Percentiles rank a stretch among this genome's conserved stretches.
Evolutionary conservation across 2,329 filamentous ascomycete genomes (phyloP).

Genomic region (Pseudopithomyces maydicus): DNA sequence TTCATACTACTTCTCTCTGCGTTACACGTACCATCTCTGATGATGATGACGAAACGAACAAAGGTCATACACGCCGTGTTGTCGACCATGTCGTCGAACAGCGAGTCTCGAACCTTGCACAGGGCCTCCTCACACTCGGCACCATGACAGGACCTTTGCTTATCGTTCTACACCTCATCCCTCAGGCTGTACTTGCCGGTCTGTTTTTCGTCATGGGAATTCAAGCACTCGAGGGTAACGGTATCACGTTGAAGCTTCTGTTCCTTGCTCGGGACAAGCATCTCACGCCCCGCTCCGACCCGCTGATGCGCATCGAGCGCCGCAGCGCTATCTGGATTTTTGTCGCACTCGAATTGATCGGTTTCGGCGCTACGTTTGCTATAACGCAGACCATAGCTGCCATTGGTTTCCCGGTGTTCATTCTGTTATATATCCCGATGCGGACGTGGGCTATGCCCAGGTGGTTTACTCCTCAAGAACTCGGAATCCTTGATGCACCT

Average conservation of each 20-base stretch:
- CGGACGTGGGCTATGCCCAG: slow-evolving; percentile 56
- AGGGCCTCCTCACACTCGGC: slow-evolving; percentile 59
- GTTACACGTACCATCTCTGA: slow-evolving; percentile 47
- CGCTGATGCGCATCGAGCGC: slow-evolving; percentile 50
- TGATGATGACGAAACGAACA: slow-evolving; percentile 47
- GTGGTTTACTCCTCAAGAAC: slow-evolving; percentile 56
- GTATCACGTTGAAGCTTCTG: slow-evolving; percentile 57
- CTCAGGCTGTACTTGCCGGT: slow-evolving; percentile 59
- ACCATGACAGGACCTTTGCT: slow-evolving; percentile 63
- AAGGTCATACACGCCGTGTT: slow-evolving; percentile 49
- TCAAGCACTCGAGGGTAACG: slow-evolving; percentile 58
- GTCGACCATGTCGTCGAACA: slow-evolving; percentile 60
- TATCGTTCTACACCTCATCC: slow-evolving; percentile 59
- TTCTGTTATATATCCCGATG: slow-evolving; percentile 61
- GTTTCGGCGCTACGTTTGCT: slow-evolving; percentile 60
- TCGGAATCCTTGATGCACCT: slow-evolving; percentile 58
- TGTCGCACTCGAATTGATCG: slow-evolving; percentile 56
- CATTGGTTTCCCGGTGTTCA: slow-evolving; percentile 64
- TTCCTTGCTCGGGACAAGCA: slow-evolving; percentile 55
- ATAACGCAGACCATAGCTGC: slow-evolving; percentile 65
- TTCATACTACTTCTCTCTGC: slow-evolving; percentile 61
- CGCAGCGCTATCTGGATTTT: slow-evolving; percentile 55
- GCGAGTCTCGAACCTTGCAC: slow-evolving; percentile 60
- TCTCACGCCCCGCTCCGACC: slow-evolving; percentile 56
- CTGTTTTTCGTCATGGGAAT: slow-evolving; percentile 65